A percentile compares a stretch with the other conserved stretches of the same genome.
phyloP scores from a whole-genome alignment of 192 early-diverging fungal genomes.

The Helicostylum pulchrum region DNA sequence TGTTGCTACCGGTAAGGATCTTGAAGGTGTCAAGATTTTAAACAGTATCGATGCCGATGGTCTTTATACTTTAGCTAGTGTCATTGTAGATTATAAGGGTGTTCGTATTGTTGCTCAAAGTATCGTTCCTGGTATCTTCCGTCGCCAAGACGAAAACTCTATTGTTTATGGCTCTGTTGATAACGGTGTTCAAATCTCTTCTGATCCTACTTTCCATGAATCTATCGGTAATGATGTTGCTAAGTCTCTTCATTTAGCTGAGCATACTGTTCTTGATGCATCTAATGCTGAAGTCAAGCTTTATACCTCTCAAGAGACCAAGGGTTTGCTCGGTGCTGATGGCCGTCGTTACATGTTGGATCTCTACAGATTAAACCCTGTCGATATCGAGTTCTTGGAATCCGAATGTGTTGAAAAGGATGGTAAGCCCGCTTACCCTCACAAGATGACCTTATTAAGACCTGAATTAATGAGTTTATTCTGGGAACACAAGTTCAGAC shows the following conservation, averaged over 20 bases:
- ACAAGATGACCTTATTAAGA: constrained; percentile 79
- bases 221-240: constrained; percentile 63
- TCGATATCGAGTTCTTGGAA: constrained; percentile 89
- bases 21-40: constrained; percentile 82
- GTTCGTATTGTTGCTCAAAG: constrained; percentile 89
- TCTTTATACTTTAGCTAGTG: constrained; percentile 86
- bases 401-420: constrained; percentile 56
- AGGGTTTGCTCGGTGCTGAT: constrained; percentile 91
- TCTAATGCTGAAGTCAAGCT: constrained; percentile 61
- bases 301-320: constrained; percentile 84
- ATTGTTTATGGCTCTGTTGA: constrained; percentile 94
- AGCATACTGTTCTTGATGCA: constrained; percentile 74
- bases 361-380: constrained; percentile 86
- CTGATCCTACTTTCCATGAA: constrained; percentile 75
- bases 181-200: constrained; percentile 68
- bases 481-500: constrained; percentile 77
- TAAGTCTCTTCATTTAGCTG: constrained; percentile 72
- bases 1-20: constrained; percentile 91
- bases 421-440: constrained; percentile 73
- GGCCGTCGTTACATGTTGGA: constrained; percentile 91
- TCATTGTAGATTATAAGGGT: constrained; percentile 91
- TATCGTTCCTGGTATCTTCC: constrained; percentile 86
- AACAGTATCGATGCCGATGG: constrained; percentile 73
- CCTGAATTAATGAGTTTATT: constrained; percentile 82
- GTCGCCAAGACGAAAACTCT: constrained; percentile 67